Conservation (phyloP, 768 basidiomycete species). For the Suillus subalutaceus region DNA sequence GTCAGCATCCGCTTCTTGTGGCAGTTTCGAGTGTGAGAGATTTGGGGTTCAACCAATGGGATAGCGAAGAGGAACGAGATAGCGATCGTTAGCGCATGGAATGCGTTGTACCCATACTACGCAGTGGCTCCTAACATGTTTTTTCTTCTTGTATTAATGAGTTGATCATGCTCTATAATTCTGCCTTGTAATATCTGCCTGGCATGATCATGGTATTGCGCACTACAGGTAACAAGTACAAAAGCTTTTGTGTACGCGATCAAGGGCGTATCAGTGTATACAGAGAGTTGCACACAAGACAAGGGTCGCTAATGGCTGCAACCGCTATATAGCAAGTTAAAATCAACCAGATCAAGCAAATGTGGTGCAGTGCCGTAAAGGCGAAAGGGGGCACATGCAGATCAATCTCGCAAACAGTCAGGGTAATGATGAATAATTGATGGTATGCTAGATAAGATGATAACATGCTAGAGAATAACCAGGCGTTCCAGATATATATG, state of each 20-base stretch:
- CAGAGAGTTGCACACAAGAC: not conserved
- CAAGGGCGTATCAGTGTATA: not conserved
- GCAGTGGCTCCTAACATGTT: not conserved
- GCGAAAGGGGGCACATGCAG: not conserved
- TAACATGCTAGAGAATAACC: constrained; percentile 27
- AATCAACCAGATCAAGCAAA: constrained; percentile 5
- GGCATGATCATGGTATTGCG: constrained; percentile 5
- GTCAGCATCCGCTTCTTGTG: constrained; percentile 64
- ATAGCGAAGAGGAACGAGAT: constrained; percentile 48
- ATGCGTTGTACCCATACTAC: not conserved
- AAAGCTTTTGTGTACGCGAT: not conserved
- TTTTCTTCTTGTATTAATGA: not conserved
- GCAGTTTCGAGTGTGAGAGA: constrained; percentile 75
- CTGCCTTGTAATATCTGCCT: not conserved
- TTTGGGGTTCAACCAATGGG: constrained; percentile 57
- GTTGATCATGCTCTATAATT: not conserved
- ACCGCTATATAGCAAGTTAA: not conserved
- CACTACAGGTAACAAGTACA: not conserved
- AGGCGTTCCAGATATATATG: constrained; percentile 36
- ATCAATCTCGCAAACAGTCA: constrained; percentile 5
- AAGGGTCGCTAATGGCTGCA: not conserved
- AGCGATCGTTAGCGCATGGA: constrained; percentile 21
- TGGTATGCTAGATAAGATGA: constrained; percentile 30
- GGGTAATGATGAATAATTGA: constrained; percentile 23
- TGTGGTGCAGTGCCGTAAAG: not conserved